Percentiles rank a stretch among this genome's conserved stretches.
phyloP scores from a whole-genome alignment of 768 basidiomycete species.

The Auricularia cornea region DNA sequence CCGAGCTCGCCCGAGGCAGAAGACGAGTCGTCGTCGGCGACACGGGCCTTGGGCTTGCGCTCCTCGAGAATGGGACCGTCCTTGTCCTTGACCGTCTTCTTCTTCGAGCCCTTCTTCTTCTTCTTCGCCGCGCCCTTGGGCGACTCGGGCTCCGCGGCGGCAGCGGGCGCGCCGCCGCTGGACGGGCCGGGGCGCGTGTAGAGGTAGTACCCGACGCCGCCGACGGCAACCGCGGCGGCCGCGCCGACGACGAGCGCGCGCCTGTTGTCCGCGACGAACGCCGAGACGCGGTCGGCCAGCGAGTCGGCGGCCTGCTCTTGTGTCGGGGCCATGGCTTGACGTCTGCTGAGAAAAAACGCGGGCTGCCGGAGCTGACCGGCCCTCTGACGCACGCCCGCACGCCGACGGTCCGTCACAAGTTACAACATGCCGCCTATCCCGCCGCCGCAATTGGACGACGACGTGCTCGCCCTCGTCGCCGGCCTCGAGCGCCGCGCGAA shows the following conservation, averaged over 20 bases:
- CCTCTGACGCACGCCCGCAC: neutral
- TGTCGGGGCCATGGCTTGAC: neutral
- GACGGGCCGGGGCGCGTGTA: slow-evolving; percentile 16
- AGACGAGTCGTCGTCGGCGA: too few species aligned
- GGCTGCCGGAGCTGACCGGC: neutral
- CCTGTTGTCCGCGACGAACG: slow-evolving; percentile 66
- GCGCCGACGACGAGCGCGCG: slow-evolving; percentile 64
- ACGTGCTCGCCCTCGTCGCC: slow-evolving; percentile 41
- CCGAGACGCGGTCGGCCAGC: slow-evolving; percentile 13
- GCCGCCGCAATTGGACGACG: slow-evolving; percentile 37
- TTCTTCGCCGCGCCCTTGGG: slow-evolving; percentile 32
- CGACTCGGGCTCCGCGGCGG: slow-evolving; percentile 24
- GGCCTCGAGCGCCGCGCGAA: slow-evolving; percentile 45
- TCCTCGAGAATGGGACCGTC: slow-evolving; percentile 82
- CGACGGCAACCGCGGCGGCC: slow-evolving; percentile 63
- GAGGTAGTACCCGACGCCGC: slow-evolving; percentile 66
- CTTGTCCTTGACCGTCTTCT: slow-evolving; percentile 44
- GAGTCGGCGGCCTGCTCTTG: neutral
- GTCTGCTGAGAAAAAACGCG: neutral
- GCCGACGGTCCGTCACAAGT: neutral
- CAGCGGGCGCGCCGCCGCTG: slow-evolving; percentile 31
- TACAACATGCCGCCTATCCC: slow-evolving; percentile 57
- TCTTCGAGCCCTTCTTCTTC: slow-evolving; percentile 49
- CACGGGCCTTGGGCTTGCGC: slow-evolving; percentile 38
- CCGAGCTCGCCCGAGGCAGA: too few species aligned